A percentile compares a stretch with the other conserved stretches of the same genome.
Evolutionary conservation across 257 asterid genomes (phyloP).

Genomic region (Solanum arcanum): DNA sequence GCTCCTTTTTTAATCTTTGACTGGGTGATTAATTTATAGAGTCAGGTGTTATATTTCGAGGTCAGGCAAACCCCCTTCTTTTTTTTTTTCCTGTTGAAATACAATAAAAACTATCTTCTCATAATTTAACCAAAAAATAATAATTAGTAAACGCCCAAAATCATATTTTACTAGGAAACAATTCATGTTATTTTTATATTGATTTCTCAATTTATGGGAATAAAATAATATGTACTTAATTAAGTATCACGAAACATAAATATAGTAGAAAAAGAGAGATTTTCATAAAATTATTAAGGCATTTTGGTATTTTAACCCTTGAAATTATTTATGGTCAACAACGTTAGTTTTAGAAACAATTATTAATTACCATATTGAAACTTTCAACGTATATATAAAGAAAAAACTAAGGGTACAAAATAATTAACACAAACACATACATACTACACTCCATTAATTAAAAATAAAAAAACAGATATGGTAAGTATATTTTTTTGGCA

Average conservation of each 20-base stretch:
- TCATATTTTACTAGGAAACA: background rate
- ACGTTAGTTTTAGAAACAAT: background rate
- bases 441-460: too few species aligned
- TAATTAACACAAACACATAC: background rate
- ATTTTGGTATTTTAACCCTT: background rate
- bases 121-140: too few species aligned
- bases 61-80: too few species aligned
- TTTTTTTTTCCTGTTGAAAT: background rate
- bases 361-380: background rate
- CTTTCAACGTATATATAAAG: background rate
- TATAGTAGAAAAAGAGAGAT: background rate
- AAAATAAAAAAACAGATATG: background rate
- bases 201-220: too few species aligned
- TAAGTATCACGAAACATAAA: background rate
- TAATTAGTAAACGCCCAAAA: background rate
- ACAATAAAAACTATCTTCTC: background rate
- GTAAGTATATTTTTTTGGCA: too few species aligned
- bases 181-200: too few species aligned
- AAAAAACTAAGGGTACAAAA: background rate
- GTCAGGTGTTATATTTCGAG: too few species aligned
- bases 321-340: background rate
- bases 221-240: background rate
- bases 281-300: background rate
- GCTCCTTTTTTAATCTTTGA: too few species aligned
- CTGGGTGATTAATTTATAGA: too few species aligned